phyloP scores from a whole-genome alignment of 2,329 filamentous ascomycete genomes.

The Colletotrichum salicis region DNA sequence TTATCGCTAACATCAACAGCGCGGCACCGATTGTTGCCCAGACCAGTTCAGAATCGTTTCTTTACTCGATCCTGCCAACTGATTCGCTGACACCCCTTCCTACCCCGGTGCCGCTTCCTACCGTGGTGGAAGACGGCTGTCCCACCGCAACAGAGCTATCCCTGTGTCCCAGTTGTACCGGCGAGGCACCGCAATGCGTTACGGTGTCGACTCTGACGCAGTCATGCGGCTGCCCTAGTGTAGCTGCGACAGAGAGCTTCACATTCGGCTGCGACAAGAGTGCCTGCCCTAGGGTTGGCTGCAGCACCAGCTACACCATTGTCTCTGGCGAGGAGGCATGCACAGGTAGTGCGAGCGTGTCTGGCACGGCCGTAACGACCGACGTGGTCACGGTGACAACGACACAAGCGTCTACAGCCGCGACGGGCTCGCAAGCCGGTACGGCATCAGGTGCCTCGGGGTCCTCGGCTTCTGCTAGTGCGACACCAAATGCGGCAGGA shows the following conservation, averaged over 20 bases:
- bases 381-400: background rate
- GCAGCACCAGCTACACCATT: conserved; percentile 38
- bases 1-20: background rate
- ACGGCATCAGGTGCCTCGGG: background rate
- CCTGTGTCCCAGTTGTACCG: conserved; percentile 48
- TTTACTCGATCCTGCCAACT: background rate
- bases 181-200: conserved; percentile 42
- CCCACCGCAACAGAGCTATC: conserved; percentile 47
- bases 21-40: conserved; percentile 17
- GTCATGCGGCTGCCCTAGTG: conserved; percentile 46
- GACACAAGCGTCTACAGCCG: background rate
- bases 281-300: conserved; percentile 45
- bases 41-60: background rate
- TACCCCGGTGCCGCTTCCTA: background rate
- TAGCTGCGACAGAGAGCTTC: conserved; percentile 41
- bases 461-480: background rate
- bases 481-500: conserved; percentile 23
- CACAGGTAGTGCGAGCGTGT: background rate
- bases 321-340: conserved; percentile 28
- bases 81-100: background rate
- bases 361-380: conserved; percentile 1
- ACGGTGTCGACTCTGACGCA: conserved; percentile 44
- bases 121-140: conserved; percentile 35
- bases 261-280: conserved; percentile 41
- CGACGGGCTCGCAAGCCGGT: background rate